Conservation (phyloP, 2,329 filamentous ascomycete genomes). For the Diaporthe nobilis region DNA sequence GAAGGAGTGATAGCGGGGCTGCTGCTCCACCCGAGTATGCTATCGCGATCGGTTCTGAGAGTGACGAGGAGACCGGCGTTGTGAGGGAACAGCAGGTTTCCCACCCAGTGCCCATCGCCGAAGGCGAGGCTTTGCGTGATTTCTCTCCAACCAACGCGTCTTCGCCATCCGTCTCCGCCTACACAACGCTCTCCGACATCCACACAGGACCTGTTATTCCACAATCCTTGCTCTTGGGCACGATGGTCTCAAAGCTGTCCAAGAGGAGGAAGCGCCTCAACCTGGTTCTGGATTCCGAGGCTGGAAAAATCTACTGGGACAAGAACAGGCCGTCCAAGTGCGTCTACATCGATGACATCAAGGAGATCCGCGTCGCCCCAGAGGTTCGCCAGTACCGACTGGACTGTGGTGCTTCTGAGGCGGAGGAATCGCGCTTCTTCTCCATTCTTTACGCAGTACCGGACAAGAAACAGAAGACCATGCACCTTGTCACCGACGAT, state of each 20-base stretch:
- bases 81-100: slow-evolving; percentile 63
- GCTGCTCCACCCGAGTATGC: slow-evolving; percentile 69
- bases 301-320: slow-evolving; percentile 92
- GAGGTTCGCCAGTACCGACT: slow-evolving; percentile 92
- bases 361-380: slow-evolving; percentile 85
- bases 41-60: slow-evolving; percentile 67
- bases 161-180: slow-evolving; percentile 61
- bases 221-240: slow-evolving; percentile 82
- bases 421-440: slow-evolving; percentile 82
- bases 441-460: slow-evolving; percentile 89
- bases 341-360: slow-evolving; percentile 95
- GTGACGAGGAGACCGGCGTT: slow-evolving; percentile 65
- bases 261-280: slow-evolving; percentile 82
- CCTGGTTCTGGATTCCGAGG: slow-evolving; percentile 82
- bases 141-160: slow-evolving; percentile 62
- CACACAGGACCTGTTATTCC: slow-evolving; percentile 81
- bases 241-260: slow-evolving; percentile 84
- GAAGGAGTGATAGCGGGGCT: slow-evolving; percentile 88
- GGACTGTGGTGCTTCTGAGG: slow-evolving; percentile 80
- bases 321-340: slow-evolving; percentile 82
- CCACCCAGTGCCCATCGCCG: slow-evolving; percentile 58
- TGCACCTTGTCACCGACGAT: slow-evolving; percentile 88
- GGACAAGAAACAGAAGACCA: slow-evolving; percentile 85
- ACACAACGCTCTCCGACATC: slow-evolving; percentile 52
- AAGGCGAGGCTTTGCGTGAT: slow-evolving; percentile 61